These are phyloP conservation scores for Talaromyces pinophilus DNA, from an alignment of 2,329 filamentous ascomycete genomes.

Conservation along the genomic window DNA sequence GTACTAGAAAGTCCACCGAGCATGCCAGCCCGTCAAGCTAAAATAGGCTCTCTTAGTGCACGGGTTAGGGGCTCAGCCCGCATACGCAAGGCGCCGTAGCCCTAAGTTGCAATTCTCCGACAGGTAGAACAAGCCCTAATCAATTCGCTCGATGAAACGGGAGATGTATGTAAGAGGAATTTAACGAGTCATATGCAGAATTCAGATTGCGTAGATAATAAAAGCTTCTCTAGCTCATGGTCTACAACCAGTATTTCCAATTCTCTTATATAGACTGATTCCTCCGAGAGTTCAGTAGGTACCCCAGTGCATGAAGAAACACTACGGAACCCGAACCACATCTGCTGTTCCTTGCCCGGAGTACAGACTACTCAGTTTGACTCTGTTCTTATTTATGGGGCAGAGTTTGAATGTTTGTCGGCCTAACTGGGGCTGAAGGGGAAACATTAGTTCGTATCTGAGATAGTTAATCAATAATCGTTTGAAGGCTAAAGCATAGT, in stretches of 20 bases:
- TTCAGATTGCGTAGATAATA: background rate
- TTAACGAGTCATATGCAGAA: background rate
- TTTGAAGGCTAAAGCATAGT: too few species aligned
- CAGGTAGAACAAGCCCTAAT: background rate
- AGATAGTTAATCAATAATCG: background rate
- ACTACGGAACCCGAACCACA: background rate
- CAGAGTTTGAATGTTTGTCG: background rate
- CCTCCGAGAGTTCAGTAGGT: background rate
- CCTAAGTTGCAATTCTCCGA: background rate
- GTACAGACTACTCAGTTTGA: background rate
- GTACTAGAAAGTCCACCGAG: slow-evolving; percentile 1
- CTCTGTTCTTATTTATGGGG: background rate
- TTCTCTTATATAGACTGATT: background rate
- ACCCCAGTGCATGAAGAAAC: background rate
- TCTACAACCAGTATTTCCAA: background rate
- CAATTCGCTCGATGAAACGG: background rate
- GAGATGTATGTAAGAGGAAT: background rate
- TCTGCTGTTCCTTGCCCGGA: background rate
- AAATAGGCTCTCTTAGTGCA: background rate
- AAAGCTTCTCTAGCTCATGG: background rate
- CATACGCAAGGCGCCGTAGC: background rate
- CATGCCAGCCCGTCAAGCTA: background rate
- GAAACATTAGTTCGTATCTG: background rate
- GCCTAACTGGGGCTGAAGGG: background rate
- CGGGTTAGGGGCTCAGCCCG: background rate